Evolutionary conservation across 2,329 filamentous ascomycete species (phyloP).

Genomic region (Leptosphaerulina australis): DNA sequence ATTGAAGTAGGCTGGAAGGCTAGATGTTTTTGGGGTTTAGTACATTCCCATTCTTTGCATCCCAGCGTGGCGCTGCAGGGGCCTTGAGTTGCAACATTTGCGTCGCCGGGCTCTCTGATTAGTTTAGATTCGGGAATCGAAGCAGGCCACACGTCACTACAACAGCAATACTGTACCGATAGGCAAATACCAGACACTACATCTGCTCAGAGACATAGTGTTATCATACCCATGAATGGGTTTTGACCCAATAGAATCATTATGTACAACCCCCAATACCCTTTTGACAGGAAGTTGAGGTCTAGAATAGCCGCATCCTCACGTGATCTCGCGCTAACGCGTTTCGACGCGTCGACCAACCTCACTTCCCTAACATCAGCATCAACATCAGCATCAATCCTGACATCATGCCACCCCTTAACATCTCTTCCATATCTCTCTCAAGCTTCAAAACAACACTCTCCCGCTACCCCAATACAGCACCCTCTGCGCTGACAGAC

Average conservation of each 20-base stretch:
- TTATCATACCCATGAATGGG: too few relatives aligned
- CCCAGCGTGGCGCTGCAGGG: not conserved
- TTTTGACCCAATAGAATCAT: not conserved
- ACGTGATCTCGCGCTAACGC: constrained; percentile 6
- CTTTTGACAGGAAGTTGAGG: not conserved
- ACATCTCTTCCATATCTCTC: constrained; percentile 25
- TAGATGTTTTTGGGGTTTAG: too few relatives aligned
- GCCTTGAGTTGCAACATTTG: not conserved
- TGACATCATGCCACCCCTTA: constrained; percentile 12
- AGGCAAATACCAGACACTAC: too few relatives aligned
- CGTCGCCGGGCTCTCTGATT: not conserved
- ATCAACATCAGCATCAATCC: constrained; percentile 2
- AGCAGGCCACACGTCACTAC: not conserved
- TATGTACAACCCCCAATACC: not conserved
- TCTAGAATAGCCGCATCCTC: not conserved
- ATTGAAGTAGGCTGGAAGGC: not conserved
- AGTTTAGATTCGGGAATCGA: not conserved
- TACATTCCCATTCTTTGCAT: not conserved
- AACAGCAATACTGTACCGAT: too few relatives aligned
- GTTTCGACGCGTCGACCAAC: constrained; percentile 1
- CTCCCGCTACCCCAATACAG: constrained; percentile 33
- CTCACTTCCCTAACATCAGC: not conserved
- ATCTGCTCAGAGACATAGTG: too few relatives aligned
- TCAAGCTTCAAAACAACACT: constrained; percentile 29
- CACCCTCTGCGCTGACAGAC: constrained; percentile 36